Evolutionary conservation across 2,329 filamentous ascomycete species (phyloP), one percentile per base, ranked within the genome.

Genomic region (Orbilia brochopaga): DNA sequence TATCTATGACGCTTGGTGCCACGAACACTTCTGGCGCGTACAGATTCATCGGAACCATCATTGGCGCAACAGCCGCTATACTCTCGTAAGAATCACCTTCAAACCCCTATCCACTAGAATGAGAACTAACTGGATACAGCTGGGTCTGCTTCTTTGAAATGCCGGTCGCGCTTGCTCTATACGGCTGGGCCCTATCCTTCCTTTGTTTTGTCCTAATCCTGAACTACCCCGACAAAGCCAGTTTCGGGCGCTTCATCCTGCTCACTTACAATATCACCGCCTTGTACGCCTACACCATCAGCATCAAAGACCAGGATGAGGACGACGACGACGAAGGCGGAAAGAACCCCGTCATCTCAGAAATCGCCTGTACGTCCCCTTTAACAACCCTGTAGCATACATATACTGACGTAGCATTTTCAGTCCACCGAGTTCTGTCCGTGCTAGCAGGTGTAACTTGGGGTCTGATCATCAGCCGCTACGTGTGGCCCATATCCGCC

Each of bases 251-350:
- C 57, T 97, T 97, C 78, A 94, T 95, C 73, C 86, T 97, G 78
- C 85, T 99, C 51, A 96, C 93, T 0, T 99, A 97, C 83, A 99
- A 99, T 78, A 87, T 99, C 48, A 93, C 91, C 17, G 91, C 91
- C 6, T 84, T 99, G 1, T 99, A 99, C 79, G 91, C 92, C 8
- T 99, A 97, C 80, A 94, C 90, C 60, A 83, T 97, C 8, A 89
- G 90, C 0, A 88, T 91, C 73, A 85, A 85, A 73, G 91, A 96
- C 53, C 86, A 89, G 2, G 88, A 92, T 53, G 88, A 91, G 61
- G 87, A 95, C 66, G 91, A 95, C 51, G 83, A 87, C 67, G 92
- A 96, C 74, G 92, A 97, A 79, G 92, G 92, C 27, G 92, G 92
- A 4, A 83, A 87, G 2, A 85, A 89, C 69, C 94, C 94, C 0